Base-by-base conservation (phyloP, 805 yeast genomes). In the Lipomyces chichibuensis region DNA sequence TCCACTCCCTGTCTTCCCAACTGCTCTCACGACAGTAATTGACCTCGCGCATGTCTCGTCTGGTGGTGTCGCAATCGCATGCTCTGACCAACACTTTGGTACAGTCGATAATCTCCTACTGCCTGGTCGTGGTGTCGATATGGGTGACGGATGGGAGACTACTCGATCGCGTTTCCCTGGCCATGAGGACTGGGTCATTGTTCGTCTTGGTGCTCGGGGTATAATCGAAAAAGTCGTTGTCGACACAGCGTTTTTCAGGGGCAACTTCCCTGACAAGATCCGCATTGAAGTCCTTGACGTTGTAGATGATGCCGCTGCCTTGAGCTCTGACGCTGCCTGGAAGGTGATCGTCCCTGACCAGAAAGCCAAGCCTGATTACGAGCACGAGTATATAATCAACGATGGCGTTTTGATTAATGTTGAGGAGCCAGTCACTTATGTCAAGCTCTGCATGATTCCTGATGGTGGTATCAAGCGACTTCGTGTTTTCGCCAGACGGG, bases 81-180 rank as follows among this genome's bases (percentile, higher is more conserved):
- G 85, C 73, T 89, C 96, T 1, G 97, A 95, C 80, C 97, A 94
- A 80, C 98, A 93, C 80, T 94, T 94, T 75, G 96, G 97, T 51
- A 85, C 94, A 57, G 96, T 93, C 51, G 96, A 91, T 77, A 94
- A 94, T 80, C 81, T 94, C 69, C 80, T 94, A 65, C 81, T 94
- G 64, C 98, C 98, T 1, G 98, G 98, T 17, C 86, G 98, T 68
- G 99, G 99, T 62, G 85, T 84, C 74, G 97, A 94, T 78, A 94
- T 94, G 98, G 87, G 95, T 60, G 98, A 95, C 76, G 99, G 99
- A 14, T 94, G 99, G 99, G 99, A 94, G 77, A 94, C 99, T 29
- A 86, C 85, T 74, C 86, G 99, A 77, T 92, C 97, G 1, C 85
- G 98, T 77, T 82, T 80, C 13, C 85, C 87, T 3, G 92, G 91